Conservation (phyloP, 805 yeast genomes). For the Spathaspora passalidarum region DNA sequence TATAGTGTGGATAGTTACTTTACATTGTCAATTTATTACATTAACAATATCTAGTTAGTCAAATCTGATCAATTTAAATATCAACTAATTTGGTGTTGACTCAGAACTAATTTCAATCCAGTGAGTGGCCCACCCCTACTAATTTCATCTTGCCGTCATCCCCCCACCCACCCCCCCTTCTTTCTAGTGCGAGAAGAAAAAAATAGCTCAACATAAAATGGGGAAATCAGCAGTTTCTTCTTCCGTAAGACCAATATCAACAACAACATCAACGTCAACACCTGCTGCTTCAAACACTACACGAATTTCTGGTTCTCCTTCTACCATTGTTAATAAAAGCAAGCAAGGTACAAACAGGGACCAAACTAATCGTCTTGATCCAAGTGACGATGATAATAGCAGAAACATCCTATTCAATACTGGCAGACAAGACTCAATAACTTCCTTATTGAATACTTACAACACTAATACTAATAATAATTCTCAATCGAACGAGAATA, state of each 20-base stretch:
- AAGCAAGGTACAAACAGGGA: neutral
- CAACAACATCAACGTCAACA: constrained; percentile 1
- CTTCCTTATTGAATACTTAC: constrained; percentile 6
- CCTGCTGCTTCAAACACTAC: neutral
- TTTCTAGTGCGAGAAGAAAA: neutral
- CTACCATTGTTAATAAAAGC: neutral
- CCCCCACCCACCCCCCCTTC: neutral
- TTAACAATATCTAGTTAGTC: too few species aligned
- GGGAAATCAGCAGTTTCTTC: constrained; percentile 11
- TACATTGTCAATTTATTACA: too few species aligned
- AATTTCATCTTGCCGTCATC: too few species aligned
- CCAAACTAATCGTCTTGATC: neutral
- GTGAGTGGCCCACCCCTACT: too few species aligned
- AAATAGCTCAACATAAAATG: constrained; percentile 4
- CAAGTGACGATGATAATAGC: neutral
- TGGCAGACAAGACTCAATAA: constrained; percentile 11
- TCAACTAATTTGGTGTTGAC: too few species aligned
- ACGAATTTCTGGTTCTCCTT: too few species aligned
- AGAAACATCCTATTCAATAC: constrained; percentile 22
- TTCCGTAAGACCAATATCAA: constrained; percentile 2
- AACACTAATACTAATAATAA: neutral
- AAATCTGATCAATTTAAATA: too few species aligned
- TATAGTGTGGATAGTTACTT: too few species aligned
- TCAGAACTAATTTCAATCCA: too few species aligned
- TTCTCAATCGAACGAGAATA: too few species aligned